Evolutionary conservation across 2,329 filamentous ascomycete genomes (phyloP), one percentile per base, ranked within the genome.

Genomic region (Phyllachora maydis): DNA sequence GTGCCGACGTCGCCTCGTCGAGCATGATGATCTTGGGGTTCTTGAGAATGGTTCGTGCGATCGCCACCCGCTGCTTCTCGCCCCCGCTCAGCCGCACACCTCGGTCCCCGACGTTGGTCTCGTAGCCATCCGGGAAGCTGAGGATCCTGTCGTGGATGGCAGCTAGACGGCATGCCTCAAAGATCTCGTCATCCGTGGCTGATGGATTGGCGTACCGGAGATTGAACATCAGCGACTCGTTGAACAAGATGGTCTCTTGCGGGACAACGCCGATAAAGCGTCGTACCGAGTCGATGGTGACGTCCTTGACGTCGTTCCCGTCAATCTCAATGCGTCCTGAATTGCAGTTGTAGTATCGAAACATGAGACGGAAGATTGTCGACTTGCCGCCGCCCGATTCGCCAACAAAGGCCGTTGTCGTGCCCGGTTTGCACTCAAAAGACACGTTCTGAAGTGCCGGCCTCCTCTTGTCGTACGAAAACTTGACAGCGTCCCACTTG

Each of bases 331-430:
- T 91, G 38, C 59, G 68, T 17, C 88, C 88, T 24, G 68, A 63
- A 24, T 71, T 59, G 26, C 73, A 67, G 41, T 93, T 90, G 55
- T 95, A 98, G 49, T 93, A 98, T 11, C 88, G 76, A 58, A 92
- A 95, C 43, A 98, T 70, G 23, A 95, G 64, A 23, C 88, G 75
- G 56, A 98, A 93, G 14, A 98, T 65, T 0, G 88, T 98, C 3
- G 85, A 95, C 47, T 98, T 98, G 34, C 88, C 88, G 28, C 88
- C 88, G 21, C 88, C 88, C 16, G 85, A 95, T 46, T 95, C 85
- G 32, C 88, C 88, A 11, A 98, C 88, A 32, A 98, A 72, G 1
- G 88, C 88, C 5, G 85, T 98, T 0, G 83, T 95, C 1, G 82
- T 93, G 24, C 88, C 88, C 2, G 88, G 83, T 11, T 56, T 53